Percentiles rank a stretch among this genome's conserved stretches.
Conservation (phyloP, 73 alveolate species). For the Paramecium pentaurelia region DNA sequence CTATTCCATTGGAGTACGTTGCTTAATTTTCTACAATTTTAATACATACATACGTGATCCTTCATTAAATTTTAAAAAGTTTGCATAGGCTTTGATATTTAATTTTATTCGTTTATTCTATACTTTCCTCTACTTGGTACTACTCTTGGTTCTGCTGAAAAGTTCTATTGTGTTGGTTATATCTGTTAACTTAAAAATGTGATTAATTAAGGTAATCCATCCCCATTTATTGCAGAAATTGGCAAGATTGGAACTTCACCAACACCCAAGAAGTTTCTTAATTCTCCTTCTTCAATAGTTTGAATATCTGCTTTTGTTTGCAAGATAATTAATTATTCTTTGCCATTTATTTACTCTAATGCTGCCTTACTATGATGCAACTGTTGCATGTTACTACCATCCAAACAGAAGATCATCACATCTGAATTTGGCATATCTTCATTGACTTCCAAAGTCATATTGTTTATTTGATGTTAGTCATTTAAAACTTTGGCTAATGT, state of each 20-base stretch:
- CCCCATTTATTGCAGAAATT: not conserved
- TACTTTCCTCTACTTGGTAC: conserved; percentile 64
- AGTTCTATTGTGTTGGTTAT: not conserved
- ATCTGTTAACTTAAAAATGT: not conserved
- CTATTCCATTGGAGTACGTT: conserved; percentile 59
- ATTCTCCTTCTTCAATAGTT: conserved; percentile 19
- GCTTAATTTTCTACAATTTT: conserved; percentile 57
- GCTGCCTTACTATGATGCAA: conserved; percentile 30
- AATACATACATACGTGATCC: conserved; percentile 56
- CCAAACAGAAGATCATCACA: conserved; percentile 45
- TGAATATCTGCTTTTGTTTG: conserved; percentile 40
- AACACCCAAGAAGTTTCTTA: not conserved
- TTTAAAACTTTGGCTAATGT: conserved; percentile 40
- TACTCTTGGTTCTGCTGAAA: conserved; percentile 69
- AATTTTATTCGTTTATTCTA: conserved; percentile 50
- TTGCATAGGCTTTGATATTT: conserved; percentile 54
- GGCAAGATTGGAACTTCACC: not conserved
- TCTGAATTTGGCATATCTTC: conserved; percentile 45
- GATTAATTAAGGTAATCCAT: conserved; percentile 8
- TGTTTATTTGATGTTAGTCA: not conserved
- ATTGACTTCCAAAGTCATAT: conserved; percentile 24
- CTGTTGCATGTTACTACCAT: conserved; percentile 41
- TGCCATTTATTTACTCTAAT: not conserved
- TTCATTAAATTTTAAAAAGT: conserved; percentile 58
- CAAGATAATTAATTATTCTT: conserved; percentile 28